phyloP scores from a whole-genome alignment of 2,329 filamentous ascomycete genomes.

The Sclerotinia glacialis region DNA sequence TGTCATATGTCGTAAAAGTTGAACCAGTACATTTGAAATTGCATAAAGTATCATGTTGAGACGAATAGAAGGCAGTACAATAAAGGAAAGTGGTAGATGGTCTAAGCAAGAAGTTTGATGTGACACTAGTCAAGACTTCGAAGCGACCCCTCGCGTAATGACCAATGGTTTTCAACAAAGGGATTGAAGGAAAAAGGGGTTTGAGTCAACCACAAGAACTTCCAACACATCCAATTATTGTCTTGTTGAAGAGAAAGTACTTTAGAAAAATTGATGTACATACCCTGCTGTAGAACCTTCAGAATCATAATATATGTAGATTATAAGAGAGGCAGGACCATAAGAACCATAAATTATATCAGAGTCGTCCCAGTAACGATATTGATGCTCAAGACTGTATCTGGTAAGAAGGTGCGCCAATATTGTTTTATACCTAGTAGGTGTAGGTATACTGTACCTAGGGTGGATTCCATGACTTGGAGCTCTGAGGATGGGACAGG shows the following conservation, averaged over 20 bases:
- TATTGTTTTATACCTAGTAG: neutral
- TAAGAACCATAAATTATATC: no score
- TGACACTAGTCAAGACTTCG: neutral
- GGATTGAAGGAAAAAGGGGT: slow-evolving; percentile 5
- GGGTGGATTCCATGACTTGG: neutral
- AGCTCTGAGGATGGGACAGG: neutral
- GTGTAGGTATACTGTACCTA: neutral
- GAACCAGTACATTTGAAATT: neutral
- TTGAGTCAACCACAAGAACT: neutral
- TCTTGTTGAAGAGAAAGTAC: neutral
- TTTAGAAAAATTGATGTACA: neutral
- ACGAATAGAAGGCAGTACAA: neutral
- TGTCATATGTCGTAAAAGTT: neutral
- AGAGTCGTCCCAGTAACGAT: no score
- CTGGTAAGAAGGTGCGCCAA: neutral
- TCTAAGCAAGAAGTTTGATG: neutral
- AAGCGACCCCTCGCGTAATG: neutral
- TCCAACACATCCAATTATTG: slow-evolving; percentile 3
- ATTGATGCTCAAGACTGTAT: neutral
- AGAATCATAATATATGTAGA: no score
- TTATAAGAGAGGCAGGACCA: no score
- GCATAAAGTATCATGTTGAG: neutral
- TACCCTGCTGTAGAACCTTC: neutral
- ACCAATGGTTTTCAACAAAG: neutral
- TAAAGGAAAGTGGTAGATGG: slow-evolving; percentile 1